Evolutionary conservation across 2,329 filamentous ascomycete species (phyloP).

Genomic region (Fusarium sp.): DNA sequence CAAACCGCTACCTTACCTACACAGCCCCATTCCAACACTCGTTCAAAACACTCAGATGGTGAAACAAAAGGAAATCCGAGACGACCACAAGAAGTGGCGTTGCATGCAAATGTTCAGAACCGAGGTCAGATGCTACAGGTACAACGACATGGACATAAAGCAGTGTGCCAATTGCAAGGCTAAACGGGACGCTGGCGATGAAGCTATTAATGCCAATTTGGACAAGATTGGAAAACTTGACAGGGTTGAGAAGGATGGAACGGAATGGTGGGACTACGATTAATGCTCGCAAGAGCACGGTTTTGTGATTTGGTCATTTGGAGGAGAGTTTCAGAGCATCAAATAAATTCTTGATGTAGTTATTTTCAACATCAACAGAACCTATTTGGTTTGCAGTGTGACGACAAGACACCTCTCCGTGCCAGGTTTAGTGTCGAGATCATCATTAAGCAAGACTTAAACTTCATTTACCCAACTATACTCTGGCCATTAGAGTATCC

Average conservation of each 20-base stretch:
- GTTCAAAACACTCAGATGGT: neutral
- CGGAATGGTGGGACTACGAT: constrained; percentile 23
- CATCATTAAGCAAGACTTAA: neutral
- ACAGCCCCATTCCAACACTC: neutral
- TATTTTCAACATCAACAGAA: neutral
- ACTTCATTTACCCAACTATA: neutral
- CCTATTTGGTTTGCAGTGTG: neutral
- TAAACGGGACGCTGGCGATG: constrained; percentile 24
- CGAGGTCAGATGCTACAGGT: neutral
- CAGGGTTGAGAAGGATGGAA: constrained; percentile 19
- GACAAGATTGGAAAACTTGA: constrained; percentile 31
- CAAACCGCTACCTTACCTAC: neutral
- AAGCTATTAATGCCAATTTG: constrained; percentile 26
- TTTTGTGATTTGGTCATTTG: neutral
- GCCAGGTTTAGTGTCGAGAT: neutral
- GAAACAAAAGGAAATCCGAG: constrained; percentile 15
- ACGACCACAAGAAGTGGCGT: constrained; percentile 30
- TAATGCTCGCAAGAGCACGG: neutral
- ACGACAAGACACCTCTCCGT: neutral
- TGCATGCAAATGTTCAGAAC: neutral
- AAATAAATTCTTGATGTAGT: neutral
- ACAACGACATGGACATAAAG: constrained; percentile 21
- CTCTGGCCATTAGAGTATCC: neutral
- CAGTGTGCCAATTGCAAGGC: constrained; percentile 30
- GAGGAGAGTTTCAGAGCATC: neutral